phyloP scores from a whole-genome alignment of 257 asterid species.

The Coffea eugenioides region DNA sequence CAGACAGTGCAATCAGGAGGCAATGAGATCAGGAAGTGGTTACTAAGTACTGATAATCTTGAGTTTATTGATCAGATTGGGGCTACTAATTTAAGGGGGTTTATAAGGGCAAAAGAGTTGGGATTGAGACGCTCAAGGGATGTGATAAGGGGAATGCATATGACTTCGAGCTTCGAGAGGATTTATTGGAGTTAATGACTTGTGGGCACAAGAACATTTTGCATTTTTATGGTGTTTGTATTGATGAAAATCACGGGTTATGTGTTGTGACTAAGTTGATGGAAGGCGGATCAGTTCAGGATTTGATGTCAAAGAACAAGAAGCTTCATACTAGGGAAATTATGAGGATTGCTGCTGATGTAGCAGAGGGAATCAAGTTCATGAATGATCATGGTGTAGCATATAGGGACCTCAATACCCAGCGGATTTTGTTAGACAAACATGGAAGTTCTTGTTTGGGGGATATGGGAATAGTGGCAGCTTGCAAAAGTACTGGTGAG shows the following conservation, averaged over 20 bases:
- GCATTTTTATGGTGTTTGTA: conserved; percentile 76
- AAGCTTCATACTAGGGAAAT: conserved; percentile 72
- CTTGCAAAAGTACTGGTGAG: conserved; percentile 83
- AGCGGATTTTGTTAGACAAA: conserved; percentile 78
- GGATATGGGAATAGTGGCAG: conserved; percentile 87
- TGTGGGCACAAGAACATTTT: conserved; percentile 83
- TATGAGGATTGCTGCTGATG: conserved; percentile 64
- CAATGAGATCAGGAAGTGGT: conserved; percentile 67
- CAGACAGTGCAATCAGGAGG: conserved; percentile 81
- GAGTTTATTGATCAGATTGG: conserved; percentile 76
- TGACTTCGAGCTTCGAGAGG: conserved; percentile 72
- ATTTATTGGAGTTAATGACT: conserved; percentile 86
- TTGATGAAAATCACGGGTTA: conserved; percentile 79
- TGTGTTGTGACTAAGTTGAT: conserved; percentile 84
- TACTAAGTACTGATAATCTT: conserved; percentile 59
- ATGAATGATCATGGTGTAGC: conserved; percentile 90
- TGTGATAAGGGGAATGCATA: conserved; percentile 93
- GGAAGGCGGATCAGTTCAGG: conserved; percentile 91
- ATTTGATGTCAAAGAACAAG: conserved; percentile 66
- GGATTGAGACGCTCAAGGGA: conserved; percentile 87
- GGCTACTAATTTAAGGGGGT: conserved; percentile 66
- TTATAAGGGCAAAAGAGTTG: conserved; percentile 70
- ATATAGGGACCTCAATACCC: conserved; percentile 84
- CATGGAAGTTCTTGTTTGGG: conserved; percentile 91
- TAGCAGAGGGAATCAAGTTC: conserved; percentile 87